Base-by-base conservation (phyloP, 768 basidiomycete genomes). In the Lentinus brumalis region DNA sequence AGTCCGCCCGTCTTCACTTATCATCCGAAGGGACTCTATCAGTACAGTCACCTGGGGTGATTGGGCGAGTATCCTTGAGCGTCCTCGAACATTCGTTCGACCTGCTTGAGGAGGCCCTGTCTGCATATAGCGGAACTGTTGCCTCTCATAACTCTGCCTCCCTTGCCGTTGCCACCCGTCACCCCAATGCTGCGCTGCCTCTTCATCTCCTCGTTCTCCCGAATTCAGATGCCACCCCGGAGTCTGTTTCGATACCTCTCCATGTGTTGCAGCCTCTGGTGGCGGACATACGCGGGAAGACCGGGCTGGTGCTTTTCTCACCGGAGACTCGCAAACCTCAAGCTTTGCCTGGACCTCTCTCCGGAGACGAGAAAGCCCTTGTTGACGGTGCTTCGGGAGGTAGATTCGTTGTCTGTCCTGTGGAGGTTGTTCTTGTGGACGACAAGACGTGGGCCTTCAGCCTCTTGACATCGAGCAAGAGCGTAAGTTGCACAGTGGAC, bases 371-470 rank as follows among this genome's bases (percentile, higher is more conserved):
- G 53, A 44, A 6, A 14, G 26, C 21, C 6, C 10, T 63, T 7
- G 49, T 9, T 16, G 38, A 14, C 5, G 57, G 57, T 16, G 14
- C 54, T 5, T 53, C 58, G 10, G 66, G 68, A 2, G 56, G 40
- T 3, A 56, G 67, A 5, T 30, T 66, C 44, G 16, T 69, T 16
- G n/a, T 66, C 26, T 21, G 62, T 7, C 63, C 66, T 5, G 32
- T 63, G 3, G 61, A 64, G 15, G 53, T 42, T 29, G 46, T 66
- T 16, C 31, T 9, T 3, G 61, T 47, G 6, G 58, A 57, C 10
- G 14, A 47, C n/a, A 39, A 35, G 14, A 21, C 16, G 2, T 53
- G 52, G 50, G 41, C 55, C 41, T 31, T 63, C 16, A 63, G 64
- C 21, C 16, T 67, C 9, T 56, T 69, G 32, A 59, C 64, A 15